Evolutionary conservation across 164 flowering plant genomes (phyloP).

Genomic region (Santalum album): DNA sequence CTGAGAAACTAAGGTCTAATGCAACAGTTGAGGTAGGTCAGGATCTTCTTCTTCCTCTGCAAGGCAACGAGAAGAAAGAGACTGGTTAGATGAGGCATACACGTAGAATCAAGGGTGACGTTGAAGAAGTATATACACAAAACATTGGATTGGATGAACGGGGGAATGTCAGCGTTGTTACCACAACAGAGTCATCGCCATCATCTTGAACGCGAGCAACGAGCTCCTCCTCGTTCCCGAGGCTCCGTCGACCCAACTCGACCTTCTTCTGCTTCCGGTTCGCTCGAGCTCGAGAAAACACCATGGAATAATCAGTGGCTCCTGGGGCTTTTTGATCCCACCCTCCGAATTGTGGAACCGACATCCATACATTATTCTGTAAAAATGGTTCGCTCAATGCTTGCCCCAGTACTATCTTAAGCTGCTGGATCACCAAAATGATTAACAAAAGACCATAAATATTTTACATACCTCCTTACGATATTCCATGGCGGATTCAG

Average conservation of each 20-base stretch:
- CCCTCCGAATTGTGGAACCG: constrained; percentile 65
- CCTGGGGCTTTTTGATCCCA: constrained; percentile 30
- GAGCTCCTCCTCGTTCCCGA: constrained; percentile 26
- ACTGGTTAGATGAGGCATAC: neutral
- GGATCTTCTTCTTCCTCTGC: constrained; percentile 38
- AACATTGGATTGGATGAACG: neutral
- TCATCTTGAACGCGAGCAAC: constrained; percentile 16
- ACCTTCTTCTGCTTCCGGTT: constrained; percentile 35
- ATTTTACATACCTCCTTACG: no score
- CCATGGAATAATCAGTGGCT: constrained; percentile 43
- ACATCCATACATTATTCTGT: no score
- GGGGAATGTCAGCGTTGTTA: constrained; percentile 3
- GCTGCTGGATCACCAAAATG: no score
- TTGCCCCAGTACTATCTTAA: no score
- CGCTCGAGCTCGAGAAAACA: constrained; percentile 48
- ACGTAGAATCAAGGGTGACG: neutral
- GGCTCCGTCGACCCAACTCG: constrained; percentile 20
- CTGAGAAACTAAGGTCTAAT: constrained; percentile 32
- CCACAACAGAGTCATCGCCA: constrained; percentile 20
- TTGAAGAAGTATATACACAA: neutral
- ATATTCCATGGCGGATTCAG: no score
- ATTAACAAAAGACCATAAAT: no score
- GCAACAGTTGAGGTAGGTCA: constrained; percentile 40
- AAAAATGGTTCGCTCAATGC: no score
- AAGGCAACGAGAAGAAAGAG: constrained; percentile 5